phyloP scores from a whole-genome alignment of 352 stramenopile species.

The Phytophthora quininea region DNA sequence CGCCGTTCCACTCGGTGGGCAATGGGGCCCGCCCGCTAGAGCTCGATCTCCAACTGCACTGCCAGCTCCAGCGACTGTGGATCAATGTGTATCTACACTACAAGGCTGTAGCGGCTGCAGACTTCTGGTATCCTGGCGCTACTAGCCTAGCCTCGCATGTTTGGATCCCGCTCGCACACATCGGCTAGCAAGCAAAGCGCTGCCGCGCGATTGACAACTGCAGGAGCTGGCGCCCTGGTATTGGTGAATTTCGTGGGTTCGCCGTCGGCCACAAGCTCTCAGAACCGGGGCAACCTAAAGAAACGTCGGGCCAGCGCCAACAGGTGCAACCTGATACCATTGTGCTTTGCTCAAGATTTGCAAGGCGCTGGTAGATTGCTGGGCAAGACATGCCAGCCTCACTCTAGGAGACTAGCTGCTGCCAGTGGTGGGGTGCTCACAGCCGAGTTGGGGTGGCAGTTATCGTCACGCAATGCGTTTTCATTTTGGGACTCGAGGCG shows the following conservation, averaged over 20 bases:
- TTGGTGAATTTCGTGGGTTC: constrained; percentile 25
- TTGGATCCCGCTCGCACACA: constrained; percentile 1
- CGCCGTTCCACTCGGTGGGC: constrained; percentile 1
- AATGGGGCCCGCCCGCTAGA: background rate
- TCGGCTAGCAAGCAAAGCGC: constrained; percentile 25
- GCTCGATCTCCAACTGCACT: background rate
- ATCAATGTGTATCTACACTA: too few relatives aligned
- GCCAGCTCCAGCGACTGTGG: too few relatives aligned
- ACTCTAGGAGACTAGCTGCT: background rate
- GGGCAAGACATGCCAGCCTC: background rate
- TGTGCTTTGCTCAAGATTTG: background rate
- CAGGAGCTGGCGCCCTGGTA: constrained; percentile 29
- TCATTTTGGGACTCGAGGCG: background rate
- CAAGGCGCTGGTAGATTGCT: background rate
- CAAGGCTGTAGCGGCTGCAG: too few relatives aligned
- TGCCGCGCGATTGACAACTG: constrained; percentile 15
- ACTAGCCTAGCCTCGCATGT: background rate
- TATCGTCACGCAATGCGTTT: background rate
- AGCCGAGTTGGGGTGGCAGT: background rate
- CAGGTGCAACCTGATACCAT: constrained; percentile 10
- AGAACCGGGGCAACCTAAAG: constrained; percentile 32
- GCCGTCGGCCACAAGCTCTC: constrained; percentile 6
- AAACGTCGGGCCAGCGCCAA: constrained; percentile 22
- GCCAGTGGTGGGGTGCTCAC: too few relatives aligned
- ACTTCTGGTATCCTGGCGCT: background rate